These are phyloP conservation scores for Clonostachys chloroleuca DNA, from an alignment of 2,329 filamentous ascomycete genomes.

Conservation along the genomic window DNA sequence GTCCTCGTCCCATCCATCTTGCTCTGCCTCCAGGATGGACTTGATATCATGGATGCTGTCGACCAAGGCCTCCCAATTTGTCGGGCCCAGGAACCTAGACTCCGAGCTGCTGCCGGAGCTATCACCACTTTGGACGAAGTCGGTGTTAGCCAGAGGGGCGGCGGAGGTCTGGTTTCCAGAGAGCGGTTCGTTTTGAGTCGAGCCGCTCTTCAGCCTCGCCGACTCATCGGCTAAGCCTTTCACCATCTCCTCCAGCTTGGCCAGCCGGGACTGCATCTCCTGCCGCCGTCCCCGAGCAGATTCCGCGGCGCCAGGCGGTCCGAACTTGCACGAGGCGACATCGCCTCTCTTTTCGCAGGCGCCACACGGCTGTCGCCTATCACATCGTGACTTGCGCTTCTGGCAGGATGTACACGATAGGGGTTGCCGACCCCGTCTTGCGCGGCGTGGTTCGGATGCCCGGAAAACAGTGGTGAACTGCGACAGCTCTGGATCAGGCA, in stretches of 20 bases:
- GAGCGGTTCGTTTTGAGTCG: too few species aligned
- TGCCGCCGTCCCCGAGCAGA: slow-evolving; percentile 8
- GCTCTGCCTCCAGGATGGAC: slow-evolving; percentile 18
- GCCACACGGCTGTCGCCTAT: slow-evolving; percentile 32
- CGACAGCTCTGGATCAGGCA: slow-evolving; percentile 13
- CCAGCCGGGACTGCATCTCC: slow-evolving; percentile 32
- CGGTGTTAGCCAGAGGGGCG: background rate
- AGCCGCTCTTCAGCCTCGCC: background rate
- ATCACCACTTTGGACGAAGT: background rate
- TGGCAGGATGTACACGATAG: slow-evolving; percentile 36
- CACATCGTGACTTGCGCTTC: slow-evolving; percentile 35
- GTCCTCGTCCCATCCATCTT: slow-evolving; percentile 3
- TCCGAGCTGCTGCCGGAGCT: background rate
- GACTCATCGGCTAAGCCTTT: slow-evolving; percentile 20
- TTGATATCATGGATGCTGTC: slow-evolving; percentile 36
- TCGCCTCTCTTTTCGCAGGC: slow-evolving; percentile 32
- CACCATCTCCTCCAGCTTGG: slow-evolving; percentile 34
- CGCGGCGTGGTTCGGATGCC: slow-evolving; percentile 21
- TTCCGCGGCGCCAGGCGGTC: slow-evolving; percentile 1
- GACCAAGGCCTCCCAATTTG: slow-evolving; percentile 34
- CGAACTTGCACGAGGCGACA: slow-evolving; percentile 22
- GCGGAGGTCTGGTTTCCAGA: background rate
- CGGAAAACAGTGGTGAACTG: slow-evolving; percentile 28
- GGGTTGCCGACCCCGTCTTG: slow-evolving; percentile 32
- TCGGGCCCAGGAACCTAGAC: slow-evolving; percentile 25